Evolutionary conservation across 345 rosid genomes (phyloP).

Genomic region (Triadica sebifera): DNA sequence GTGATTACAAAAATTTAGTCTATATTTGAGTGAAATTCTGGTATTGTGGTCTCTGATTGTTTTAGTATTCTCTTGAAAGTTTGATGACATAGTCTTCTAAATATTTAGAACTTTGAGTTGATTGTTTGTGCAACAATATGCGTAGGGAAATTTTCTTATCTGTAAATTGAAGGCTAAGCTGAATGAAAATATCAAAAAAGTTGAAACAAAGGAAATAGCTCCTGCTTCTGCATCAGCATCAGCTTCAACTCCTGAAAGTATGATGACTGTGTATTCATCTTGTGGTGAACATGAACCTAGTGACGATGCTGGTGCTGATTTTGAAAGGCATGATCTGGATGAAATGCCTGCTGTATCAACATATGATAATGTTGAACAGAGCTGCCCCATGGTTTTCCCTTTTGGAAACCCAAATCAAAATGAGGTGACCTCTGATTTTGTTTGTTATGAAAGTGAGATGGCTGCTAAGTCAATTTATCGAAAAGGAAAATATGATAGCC

Average conservation of each 20-base stretch:
- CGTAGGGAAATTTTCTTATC: constrained; percentile 1
- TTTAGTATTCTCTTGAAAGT: too few relatives aligned
- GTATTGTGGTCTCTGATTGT: too few relatives aligned
- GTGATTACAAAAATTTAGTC: neutral
- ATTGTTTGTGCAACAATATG: too few relatives aligned
- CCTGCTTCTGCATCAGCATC: neutral
- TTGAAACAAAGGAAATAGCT: neutral
- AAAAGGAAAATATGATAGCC: too few relatives aligned
- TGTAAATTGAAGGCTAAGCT: constrained; percentile 33
- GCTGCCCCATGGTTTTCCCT: neutral
- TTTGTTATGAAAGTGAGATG: neutral
- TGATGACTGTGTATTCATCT: neutral
- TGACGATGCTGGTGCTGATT: neutral
- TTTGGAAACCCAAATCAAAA: neutral
- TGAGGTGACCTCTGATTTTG: neutral
- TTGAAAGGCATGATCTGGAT: neutral
- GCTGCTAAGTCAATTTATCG: too few relatives aligned
- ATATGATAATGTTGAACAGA: neutral
- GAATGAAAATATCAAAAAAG: neutral
- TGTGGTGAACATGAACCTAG: neutral
- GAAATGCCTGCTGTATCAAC: neutral
- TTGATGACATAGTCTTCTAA: too few relatives aligned
- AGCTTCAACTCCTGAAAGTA: neutral
- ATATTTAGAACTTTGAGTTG: too few relatives aligned
- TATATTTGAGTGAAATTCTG: too few relatives aligned